Conservation (phyloP, 129 eudicot genomes). For the Dittrichia graveolens region DNA sequence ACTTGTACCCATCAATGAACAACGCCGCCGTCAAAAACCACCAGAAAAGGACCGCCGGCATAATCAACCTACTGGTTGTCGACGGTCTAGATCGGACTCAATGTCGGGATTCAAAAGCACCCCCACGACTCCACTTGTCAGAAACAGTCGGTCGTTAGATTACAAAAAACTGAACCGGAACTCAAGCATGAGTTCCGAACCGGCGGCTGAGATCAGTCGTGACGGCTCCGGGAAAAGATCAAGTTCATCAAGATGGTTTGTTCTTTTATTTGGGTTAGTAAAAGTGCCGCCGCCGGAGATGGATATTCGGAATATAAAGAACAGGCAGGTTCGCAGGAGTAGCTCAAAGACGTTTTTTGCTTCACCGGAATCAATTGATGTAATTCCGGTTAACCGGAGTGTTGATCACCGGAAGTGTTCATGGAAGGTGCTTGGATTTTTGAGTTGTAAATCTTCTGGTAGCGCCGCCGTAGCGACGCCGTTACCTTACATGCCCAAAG, state of each 20-base stretch:
- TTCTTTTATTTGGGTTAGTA: slow-evolving; percentile 51
- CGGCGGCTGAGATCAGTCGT: slow-evolving; percentile 32
- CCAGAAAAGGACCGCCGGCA: background rate
- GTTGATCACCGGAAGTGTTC: slow-evolving; percentile 39
- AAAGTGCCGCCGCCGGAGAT: slow-evolving; percentile 68
- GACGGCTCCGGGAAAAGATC: slow-evolving; percentile 41
- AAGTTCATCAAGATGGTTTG: slow-evolving; percentile 50
- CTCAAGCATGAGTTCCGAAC: slow-evolving; percentile 44
- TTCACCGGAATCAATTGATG: slow-evolving; percentile 27
- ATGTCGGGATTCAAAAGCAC: slow-evolving; percentile 30
- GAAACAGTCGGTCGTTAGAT: slow-evolving; percentile 57
- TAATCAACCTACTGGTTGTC: slow-evolving; percentile 17
- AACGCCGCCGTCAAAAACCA: slow-evolving; percentile 6
- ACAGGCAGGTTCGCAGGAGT: slow-evolving; percentile 58
- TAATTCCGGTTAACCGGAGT: slow-evolving; percentile 24
- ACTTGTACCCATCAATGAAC: slow-evolving; percentile 54
- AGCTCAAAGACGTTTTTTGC: slow-evolving; percentile 18
- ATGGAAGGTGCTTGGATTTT: slow-evolving; percentile 53
- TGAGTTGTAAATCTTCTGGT: slow-evolving; percentile 63
- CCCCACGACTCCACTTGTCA: background rate
- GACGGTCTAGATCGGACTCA: slow-evolving; percentile 51
- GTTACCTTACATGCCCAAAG: slow-evolving; percentile 42
- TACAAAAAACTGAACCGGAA: slow-evolving; percentile 39
- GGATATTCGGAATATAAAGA: slow-evolving; percentile 64
- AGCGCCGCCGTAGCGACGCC: slow-evolving; percentile 55